Evolutionary conservation across 2,329 filamentous ascomycete genomes (phyloP), one percentile per base, ranked within the genome.

Genomic region (Aureobasidium leucospermi): DNA sequence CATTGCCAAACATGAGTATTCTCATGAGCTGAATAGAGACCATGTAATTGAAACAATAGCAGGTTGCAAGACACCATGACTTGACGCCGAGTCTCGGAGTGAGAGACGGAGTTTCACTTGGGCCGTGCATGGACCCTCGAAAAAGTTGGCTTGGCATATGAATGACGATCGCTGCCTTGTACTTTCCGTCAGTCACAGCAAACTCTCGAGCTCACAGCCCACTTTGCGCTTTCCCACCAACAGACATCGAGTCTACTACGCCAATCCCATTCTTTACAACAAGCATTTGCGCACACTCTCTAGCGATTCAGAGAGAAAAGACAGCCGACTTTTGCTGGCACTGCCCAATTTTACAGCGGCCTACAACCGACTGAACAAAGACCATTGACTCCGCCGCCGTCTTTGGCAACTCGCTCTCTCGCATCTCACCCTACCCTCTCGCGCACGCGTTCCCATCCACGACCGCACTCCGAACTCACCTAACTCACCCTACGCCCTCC

Each of bases 291-390:
- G n/a, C 39, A 29, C 29, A 2, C 41, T 45, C 34, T 43, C 39
- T 32, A 28, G 8, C 16, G 15, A 41, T 1, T 13, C 7, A 6
- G 39, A 43, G 28, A 55, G 28, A 53, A 6, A 6, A 23, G 13
- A 16, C 15, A 23, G n/a, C 28, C 51, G 28, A 55, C 51, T 19
- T 43, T 42, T 38, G 28, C 38, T 32, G n/a, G 39, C 38, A 23
- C 23, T 15, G 51, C 51, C 23, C 51, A 16, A 55, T 41, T 41
- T 38, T 45, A 39, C 39, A 28, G 52, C 41, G n/a, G 16, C 8
- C 13, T 31, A 46, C 32, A 10, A 19, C 29, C 51, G n/a, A 57
- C 31, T n/a, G 43, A 58, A 58, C 55, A 58, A 58, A 58, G 55
- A 13, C n/a, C 41, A 43, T 41, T 39, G n/a, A 19, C 39, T 48